Evolutionary conservation across 2,329 filamentous ascomycete genomes (phyloP).

Genomic region (Sporothrix protearum): DNA sequence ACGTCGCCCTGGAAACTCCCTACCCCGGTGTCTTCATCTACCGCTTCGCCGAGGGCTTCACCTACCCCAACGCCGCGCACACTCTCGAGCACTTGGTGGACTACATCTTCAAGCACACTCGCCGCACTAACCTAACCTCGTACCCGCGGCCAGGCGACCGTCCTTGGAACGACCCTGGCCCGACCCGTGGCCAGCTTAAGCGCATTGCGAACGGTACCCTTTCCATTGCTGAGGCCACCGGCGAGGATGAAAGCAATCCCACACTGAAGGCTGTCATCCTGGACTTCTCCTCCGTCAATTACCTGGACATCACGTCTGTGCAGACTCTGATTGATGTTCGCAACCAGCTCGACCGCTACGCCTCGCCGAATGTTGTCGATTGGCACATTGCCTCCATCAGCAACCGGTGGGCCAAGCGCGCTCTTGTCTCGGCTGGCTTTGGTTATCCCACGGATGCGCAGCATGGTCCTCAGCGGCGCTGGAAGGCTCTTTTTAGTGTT

Average conservation of each 20-base stretch:
- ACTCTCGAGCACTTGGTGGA: slow-evolving; percentile 75
- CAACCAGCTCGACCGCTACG: slow-evolving; percentile 52
- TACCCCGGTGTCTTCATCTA: slow-evolving; percentile 95
- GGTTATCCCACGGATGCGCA: slow-evolving; percentile 57
- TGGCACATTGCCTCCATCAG: slow-evolving; percentile 54
- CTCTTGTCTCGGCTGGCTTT: slow-evolving; percentile 55
- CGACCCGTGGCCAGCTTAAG: slow-evolving; percentile 47
- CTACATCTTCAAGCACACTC: slow-evolving; percentile 67
- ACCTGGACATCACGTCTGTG: slow-evolving; percentile 55
- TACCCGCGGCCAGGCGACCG: slow-evolving; percentile 69
- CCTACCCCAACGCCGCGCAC: slow-evolving; percentile 89
- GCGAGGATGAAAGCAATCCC: slow-evolving; percentile 31
- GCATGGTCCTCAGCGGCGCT: slow-evolving; percentile 59
- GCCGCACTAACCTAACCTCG: slow-evolving; percentile 67
- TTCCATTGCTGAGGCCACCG: slow-evolving; percentile 25
- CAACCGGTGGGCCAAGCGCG: slow-evolving; percentile 56
- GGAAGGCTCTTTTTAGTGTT: slow-evolving; percentile 94
- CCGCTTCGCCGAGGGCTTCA: slow-evolving; percentile 90
- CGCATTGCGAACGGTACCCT: slow-evolving; percentile 27
- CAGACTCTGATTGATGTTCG: slow-evolving; percentile 56
- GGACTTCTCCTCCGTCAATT: slow-evolving; percentile 56
- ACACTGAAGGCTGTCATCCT: slow-evolving; percentile 50
- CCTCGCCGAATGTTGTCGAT: slow-evolving; percentile 46
- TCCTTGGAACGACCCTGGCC: slow-evolving; percentile 92
- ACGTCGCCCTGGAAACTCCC: slow-evolving; percentile 72